Evolutionary conservation across 495 filamentous ascomycete genomes (phyloP).

Genomic region (Paragyromitra xinjiangensis): DNA sequence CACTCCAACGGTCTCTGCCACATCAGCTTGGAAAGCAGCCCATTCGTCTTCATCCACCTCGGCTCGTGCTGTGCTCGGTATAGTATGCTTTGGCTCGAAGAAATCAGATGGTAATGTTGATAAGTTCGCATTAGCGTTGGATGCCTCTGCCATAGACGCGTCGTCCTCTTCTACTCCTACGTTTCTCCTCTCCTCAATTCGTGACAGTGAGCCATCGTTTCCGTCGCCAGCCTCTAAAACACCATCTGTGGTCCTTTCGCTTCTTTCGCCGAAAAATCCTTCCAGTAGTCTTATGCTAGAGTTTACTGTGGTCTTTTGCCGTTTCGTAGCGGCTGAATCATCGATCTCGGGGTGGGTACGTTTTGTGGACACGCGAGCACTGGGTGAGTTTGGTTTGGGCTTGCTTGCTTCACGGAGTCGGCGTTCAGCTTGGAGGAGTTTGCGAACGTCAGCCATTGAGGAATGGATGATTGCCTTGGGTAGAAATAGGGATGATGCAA

Average conservation of each 20-base stretch:
- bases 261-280: slow-evolving; percentile 35
- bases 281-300: slow-evolving; percentile 25
- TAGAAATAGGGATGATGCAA: background rate
- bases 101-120: slow-evolving; percentile 50
- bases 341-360: slow-evolving; percentile 35
- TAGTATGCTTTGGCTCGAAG: slow-evolving; percentile 39
- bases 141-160: slow-evolving; percentile 30
- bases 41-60: slow-evolving; percentile 82
- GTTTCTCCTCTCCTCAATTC: slow-evolving; percentile 8
- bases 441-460: slow-evolving; percentile 52
- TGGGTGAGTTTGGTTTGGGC: slow-evolving; percentile 15
- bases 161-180: slow-evolving; percentile 19
- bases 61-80: slow-evolving; percentile 39
- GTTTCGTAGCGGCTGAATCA: slow-evolving; percentile 29
- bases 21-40: slow-evolving; percentile 90
- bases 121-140: slow-evolving; percentile 14
- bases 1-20: slow-evolving; percentile 71
- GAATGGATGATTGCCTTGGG: background rate
- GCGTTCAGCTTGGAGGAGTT: slow-evolving; percentile 51
- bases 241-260: slow-evolving; percentile 12
- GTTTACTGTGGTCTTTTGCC: slow-evolving; percentile 31
- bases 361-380: slow-evolving; percentile 33
- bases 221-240: background rate
- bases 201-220: slow-evolving; percentile 20
- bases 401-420: slow-evolving; percentile 44